Evolutionary conservation across 2,329 filamentous ascomycete species (phyloP).

Genomic region (Calonectria hongkongensis): DNA sequence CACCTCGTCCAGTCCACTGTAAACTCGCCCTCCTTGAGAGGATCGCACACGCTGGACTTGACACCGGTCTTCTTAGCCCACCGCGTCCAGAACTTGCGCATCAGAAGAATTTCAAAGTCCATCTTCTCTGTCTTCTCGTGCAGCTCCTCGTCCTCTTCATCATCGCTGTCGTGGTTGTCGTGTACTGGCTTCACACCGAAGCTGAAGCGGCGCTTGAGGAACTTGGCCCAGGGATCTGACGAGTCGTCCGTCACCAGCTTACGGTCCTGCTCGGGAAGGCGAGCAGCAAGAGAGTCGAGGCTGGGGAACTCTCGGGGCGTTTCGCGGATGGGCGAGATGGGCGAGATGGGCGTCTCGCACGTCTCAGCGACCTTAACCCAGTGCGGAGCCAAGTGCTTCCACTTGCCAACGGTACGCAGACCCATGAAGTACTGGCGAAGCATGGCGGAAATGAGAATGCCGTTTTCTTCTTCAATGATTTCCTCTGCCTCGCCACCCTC

Average conservation of each 20-base stretch:
- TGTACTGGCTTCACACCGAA: conserved; percentile 58
- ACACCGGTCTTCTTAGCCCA: conserved; percentile 84
- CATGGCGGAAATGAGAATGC: conserved; percentile 89
- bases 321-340: conserved; percentile 61
- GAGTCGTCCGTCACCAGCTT: conserved; percentile 47
- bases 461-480: conserved; percentile 89
- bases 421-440: conserved; percentile 94
- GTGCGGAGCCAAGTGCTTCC: conserved; percentile 83
- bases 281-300: conserved; percentile 49
- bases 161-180: conserved; percentile 65
- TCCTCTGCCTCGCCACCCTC: conserved; percentile 87
- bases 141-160: conserved; percentile 59
- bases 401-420: conserved; percentile 86
- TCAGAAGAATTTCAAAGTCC: conserved; percentile 76
- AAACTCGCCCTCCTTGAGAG: conserved; percentile 75
- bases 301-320: conserved; percentile 45
- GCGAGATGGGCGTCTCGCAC: conserved; percentile 71
- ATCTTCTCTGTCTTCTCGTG: conserved; percentile 61
- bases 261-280: conserved; percentile 47
- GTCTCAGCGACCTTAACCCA: conserved; percentile 80
- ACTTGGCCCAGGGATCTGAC: conserved; percentile 60
- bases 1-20: conserved; percentile 86
- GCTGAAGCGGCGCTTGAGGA: conserved; percentile 60
- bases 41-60: conserved; percentile 70
- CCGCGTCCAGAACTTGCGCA: conserved; percentile 81